These are phyloP conservation scores for Aspergillus taichungensis DNA, from an alignment of 495 filamentous ascomycete species.

Conservation along the genomic window DNA sequence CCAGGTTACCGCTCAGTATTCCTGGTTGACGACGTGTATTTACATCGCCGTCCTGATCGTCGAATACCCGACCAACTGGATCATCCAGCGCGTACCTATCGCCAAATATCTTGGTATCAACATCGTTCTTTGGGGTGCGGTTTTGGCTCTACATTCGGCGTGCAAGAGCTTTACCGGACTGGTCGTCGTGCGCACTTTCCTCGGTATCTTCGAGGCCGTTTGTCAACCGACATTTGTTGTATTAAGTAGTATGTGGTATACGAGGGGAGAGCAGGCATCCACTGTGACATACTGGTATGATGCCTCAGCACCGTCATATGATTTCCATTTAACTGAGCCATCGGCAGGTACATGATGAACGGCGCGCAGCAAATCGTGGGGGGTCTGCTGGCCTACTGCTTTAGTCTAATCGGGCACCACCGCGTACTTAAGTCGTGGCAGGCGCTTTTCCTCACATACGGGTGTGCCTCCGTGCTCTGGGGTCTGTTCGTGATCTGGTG, in stretches of 20 bases:
- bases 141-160: constrained; percentile 50
- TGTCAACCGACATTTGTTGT: constrained; percentile 52
- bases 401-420: constrained; percentile 40
- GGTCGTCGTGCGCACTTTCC: constrained; percentile 48
- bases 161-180: constrained; percentile 49
- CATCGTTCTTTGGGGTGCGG: constrained; percentile 51
- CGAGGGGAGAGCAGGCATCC: constrained; percentile 54
- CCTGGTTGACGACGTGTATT: constrained; percentile 46
- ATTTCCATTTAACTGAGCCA: neutral
- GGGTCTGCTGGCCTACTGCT: constrained; percentile 49
- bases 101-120: constrained; percentile 54
- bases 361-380: constrained; percentile 49
- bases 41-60: constrained; percentile 46
- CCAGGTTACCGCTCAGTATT: constrained; percentile 23
- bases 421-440: constrained; percentile 45
- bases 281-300: constrained; percentile 57
- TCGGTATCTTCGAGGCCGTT: constrained; percentile 62
- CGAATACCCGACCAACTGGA: constrained; percentile 49
- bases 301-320: too few relatives aligned
- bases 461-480: constrained; percentile 43
- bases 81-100: constrained; percentile 52
- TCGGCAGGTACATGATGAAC: constrained; percentile 54
- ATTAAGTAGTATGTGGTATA: constrained; percentile 66
- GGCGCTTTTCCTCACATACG: constrained; percentile 52
- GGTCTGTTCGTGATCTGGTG: constrained; percentile 38